Evolutionary conservation across 495 filamentous ascomycete species (phyloP).

Genomic region (Tuber magnatum): DNA sequence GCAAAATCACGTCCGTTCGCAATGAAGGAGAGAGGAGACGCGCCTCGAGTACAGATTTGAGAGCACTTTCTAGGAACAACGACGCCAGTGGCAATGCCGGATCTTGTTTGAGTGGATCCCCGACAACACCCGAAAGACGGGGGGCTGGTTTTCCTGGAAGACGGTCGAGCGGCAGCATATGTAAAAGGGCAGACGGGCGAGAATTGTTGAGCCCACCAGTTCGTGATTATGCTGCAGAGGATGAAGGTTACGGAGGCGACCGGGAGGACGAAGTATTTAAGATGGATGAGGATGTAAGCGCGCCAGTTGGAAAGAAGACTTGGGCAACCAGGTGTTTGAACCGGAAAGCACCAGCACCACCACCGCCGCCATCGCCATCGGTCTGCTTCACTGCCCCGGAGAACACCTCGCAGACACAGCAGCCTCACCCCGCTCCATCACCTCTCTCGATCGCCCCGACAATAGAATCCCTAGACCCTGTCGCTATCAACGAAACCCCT

Average conservation of each 20-base stretch:
- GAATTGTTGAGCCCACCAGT: constrained; percentile 20
- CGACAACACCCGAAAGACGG: not conserved
- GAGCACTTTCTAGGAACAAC: constrained; percentile 24
- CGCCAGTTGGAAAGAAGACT: constrained; percentile 28
- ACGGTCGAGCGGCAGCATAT: constrained; percentile 30
- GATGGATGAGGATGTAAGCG: constrained; percentile 52
- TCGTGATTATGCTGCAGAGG: constrained; percentile 41
- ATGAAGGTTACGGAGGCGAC: constrained; percentile 76
- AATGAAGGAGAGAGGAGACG: constrained; percentile 31
- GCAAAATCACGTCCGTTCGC: constrained; percentile 29
- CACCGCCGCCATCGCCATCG: constrained; percentile 10
- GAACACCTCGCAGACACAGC: constrained; percentile 27
- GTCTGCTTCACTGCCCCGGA: constrained; percentile 9
- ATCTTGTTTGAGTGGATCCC: constrained; percentile 14
- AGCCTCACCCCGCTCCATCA: not conserved
- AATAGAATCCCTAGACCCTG: constrained; percentile 15
- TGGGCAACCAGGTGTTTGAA: constrained; percentile 39
- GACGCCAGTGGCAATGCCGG: not conserved
- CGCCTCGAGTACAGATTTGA: constrained; percentile 33
- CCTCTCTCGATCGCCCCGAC: constrained; percentile 1
- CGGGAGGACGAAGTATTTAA: constrained; percentile 66
- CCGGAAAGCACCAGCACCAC: constrained; percentile 21
- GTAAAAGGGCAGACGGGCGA: constrained; percentile 20
- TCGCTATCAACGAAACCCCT: constrained; percentile 72
- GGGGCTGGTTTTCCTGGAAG: constrained; percentile 23